phyloP scores from a whole-genome alignment of 305 asterid species.

The Fraxinus velutina region DNA sequence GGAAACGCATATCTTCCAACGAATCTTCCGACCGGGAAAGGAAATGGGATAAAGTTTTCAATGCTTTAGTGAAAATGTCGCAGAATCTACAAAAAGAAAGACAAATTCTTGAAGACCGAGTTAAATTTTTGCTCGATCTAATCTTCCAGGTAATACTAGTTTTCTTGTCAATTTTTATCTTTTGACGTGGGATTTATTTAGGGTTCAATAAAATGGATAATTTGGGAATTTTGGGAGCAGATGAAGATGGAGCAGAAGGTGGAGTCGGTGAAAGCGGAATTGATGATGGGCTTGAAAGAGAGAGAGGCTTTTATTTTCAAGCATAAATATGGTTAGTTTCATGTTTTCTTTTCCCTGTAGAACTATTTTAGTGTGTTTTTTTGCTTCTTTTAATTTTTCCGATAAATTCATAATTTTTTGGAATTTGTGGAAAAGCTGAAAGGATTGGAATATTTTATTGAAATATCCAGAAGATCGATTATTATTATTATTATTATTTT shows the following conservation, averaged over 20 bases:
- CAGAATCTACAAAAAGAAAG: conserved; percentile 49
- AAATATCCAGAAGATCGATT: not conserved
- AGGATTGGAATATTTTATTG: not conserved
- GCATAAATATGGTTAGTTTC: conserved; percentile 56
- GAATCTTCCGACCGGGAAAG: conserved; percentile 40
- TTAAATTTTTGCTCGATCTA: conserved; percentile 33
- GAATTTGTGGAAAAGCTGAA: not conserved
- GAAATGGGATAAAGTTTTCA: conserved; percentile 53
- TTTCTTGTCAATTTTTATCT: not conserved
- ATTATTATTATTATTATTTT: not conserved
- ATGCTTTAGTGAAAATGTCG: conserved; percentile 41
- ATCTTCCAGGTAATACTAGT: conserved; percentile 49
- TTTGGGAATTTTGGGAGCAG: conserved; percentile 42
- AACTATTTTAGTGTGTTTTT: not conserved
- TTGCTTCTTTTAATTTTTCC: not conserved
- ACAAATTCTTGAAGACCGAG: conserved; percentile 49
- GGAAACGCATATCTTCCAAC: conserved; percentile 31
- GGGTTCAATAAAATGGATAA: conserved; percentile 30
- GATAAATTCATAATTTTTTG: not conserved
- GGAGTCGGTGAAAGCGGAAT: conserved; percentile 44
- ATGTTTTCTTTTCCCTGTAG: not conserved
- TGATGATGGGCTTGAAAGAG: conserved; percentile 49
- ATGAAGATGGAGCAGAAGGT: conserved; percentile 51
- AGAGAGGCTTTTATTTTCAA: conserved; percentile 51
- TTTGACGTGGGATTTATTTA: conserved; percentile 17